phyloP scores from a whole-genome alignment of 129 eudicot genomes.

The Mikania micrantha region DNA sequence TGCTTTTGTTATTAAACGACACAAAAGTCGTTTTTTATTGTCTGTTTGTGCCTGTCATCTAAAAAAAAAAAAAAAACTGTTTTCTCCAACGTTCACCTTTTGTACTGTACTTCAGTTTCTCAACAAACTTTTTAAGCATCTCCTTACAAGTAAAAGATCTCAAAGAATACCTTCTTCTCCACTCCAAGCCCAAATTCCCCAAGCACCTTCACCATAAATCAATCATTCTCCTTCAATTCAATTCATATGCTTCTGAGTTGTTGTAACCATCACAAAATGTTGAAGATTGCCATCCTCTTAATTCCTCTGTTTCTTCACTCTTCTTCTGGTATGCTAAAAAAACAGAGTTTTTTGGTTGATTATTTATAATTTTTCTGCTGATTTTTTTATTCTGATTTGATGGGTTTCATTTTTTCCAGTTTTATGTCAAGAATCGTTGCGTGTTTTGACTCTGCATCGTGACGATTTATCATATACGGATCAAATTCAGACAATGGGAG shows the following conservation, averaged over 20 bases:
- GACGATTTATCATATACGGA: slow-evolving; percentile 17
- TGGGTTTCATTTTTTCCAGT: slow-evolving; percentile 25
- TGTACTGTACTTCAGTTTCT: neutral
- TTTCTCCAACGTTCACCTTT: neutral
- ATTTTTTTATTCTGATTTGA: neutral
- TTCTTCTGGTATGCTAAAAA: slow-evolving; percentile 28
- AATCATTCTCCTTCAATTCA: slow-evolving; percentile 7
- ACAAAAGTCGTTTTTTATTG: too few relatives aligned
- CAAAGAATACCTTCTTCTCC: slow-evolving; percentile 30
- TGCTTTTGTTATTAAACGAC: too few relatives aligned
- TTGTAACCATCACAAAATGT: slow-evolving; percentile 12
- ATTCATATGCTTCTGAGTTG: neutral
- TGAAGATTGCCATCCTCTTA: slow-evolving; percentile 32
- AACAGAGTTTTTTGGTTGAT: neutral
- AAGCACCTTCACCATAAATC: slow-evolving; percentile 19
- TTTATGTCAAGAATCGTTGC: slow-evolving; percentile 45
- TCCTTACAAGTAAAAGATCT: too few relatives aligned
- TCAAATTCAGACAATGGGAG: slow-evolving; percentile 33
- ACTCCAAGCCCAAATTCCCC: slow-evolving; percentile 28
- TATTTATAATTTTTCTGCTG: neutral
- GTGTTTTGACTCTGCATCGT: slow-evolving; percentile 31
- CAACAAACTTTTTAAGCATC: too few relatives aligned
- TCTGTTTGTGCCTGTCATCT: too few relatives aligned
- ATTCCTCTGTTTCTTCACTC: slow-evolving; percentile 22
- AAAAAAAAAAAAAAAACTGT: too few relatives aligned